Conservation (phyloP, 129 eudicot genomes). For the Chrysanthemum lavandulifolium region DNA sequence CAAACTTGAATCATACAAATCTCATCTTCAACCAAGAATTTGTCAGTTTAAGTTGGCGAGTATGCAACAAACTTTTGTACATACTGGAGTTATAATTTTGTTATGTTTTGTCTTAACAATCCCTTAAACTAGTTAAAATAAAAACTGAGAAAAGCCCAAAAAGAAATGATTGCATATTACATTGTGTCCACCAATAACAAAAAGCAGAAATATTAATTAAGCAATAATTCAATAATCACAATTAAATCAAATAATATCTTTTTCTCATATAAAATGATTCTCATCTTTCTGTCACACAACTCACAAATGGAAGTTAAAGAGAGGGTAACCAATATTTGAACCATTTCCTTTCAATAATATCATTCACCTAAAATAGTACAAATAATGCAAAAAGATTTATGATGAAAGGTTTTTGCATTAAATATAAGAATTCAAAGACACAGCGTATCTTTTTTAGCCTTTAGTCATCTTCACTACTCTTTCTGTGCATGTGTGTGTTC, state of each 20-base stretch:
- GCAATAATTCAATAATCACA: conserved; percentile 16
- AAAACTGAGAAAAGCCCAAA: too few species aligned
- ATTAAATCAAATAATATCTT: neutral
- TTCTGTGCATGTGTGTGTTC: conserved; percentile 31
- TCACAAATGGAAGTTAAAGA: conserved; percentile 28
- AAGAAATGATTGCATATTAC: too few species aligned
- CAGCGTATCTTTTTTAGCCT: neutral
- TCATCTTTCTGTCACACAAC: neutral
- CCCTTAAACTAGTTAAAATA: too few species aligned
- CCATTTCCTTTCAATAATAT: conserved; percentile 6
- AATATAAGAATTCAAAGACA: conserved; percentile 13
- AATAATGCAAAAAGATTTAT: conserved; percentile 28
- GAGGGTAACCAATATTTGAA: conserved; percentile 14
- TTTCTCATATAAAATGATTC: neutral
- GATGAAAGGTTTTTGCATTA: conserved; percentile 28
- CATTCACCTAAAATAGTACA: conserved; percentile 25
- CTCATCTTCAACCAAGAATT: too few species aligned
- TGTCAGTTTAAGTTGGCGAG: too few species aligned
- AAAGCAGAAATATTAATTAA: conserved; percentile 11
- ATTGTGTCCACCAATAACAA: neutral
- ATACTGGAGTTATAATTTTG: too few species aligned
- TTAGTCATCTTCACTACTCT: conserved; percentile 18
- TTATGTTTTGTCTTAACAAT: too few species aligned
- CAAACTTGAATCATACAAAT: too few species aligned
- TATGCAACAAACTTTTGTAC: too few species aligned